Conservation (phyloP, 2,329 filamentous ascomycete genomes). For the Xenoacremonium recifei region DNA sequence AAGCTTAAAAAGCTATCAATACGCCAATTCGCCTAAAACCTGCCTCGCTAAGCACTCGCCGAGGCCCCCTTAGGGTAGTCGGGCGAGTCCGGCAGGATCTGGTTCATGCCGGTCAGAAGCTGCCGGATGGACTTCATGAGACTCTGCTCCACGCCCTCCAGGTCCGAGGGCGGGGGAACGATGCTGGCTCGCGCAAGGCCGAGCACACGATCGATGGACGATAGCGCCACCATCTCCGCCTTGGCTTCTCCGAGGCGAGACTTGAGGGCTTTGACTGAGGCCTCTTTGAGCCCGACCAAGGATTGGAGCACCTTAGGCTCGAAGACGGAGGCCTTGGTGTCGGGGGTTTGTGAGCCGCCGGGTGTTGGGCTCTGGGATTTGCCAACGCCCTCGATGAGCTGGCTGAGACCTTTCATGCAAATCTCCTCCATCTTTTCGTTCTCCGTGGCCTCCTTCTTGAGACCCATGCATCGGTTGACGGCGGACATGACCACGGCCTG, state of each 20-base stretch:
- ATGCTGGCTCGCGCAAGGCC: constrained; percentile 46
- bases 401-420: constrained; percentile 41
- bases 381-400: constrained; percentile 43
- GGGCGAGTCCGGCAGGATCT: constrained; percentile 17
- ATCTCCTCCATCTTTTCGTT: constrained; percentile 47
- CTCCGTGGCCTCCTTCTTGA: constrained; percentile 43
- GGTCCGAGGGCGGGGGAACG: constrained; percentile 32
- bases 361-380: constrained; percentile 36
- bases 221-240: constrained; percentile 47
- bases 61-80: too few species aligned
- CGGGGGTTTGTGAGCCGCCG: constrained; percentile 23
- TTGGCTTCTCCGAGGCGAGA: constrained; percentile 38
- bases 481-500: constrained; percentile 53
- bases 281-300: constrained; percentile 45
- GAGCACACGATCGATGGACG: constrained; percentile 50
- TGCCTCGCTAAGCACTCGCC: too few species aligned
- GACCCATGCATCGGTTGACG: constrained; percentile 49
- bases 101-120: constrained; percentile 39
- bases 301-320: constrained; percentile 41
- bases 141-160: constrained; percentile 40
- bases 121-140: constrained; percentile 40
- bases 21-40: too few species aligned
- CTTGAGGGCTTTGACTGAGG: constrained; percentile 43
- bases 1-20: too few species aligned
- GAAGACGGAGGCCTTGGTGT: constrained; percentile 28